Evolutionary conservation across 805 yeast genomes (phyloP).

Genomic region (Metschnikowia gelsemii): DNA sequence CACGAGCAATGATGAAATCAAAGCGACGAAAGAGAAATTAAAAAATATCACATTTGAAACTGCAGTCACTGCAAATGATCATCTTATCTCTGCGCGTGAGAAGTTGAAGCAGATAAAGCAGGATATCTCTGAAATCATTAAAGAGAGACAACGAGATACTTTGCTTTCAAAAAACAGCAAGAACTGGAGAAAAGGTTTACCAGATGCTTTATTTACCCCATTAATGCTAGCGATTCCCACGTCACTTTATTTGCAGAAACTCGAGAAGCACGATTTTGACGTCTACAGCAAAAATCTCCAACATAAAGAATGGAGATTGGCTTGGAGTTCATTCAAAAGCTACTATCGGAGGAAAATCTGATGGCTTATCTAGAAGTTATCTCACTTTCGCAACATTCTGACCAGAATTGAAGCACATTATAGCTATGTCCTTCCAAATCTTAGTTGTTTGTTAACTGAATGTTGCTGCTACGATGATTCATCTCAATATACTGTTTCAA

Average conservation of each 20-base stretch:
- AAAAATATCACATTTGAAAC: constrained; percentile 65
- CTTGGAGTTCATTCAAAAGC: constrained; percentile 55
- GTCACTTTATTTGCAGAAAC: constrained; percentile 54
- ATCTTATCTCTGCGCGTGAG: constrained; percentile 64
- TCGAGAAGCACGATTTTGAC: constrained; percentile 68
- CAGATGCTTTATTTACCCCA: constrained; percentile 68
- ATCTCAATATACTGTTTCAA: no score
- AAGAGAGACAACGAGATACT: constrained; percentile 22
- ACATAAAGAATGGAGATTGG: constrained; percentile 62
- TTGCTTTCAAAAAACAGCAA: constrained; percentile 27
- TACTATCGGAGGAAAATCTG: constrained; percentile 42
- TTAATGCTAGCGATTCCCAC: constrained; percentile 68
- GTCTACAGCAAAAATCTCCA: constrained; percentile 44
- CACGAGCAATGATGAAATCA: constrained; percentile 23
- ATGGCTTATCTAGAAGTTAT: neutral
- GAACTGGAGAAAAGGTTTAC: constrained; percentile 47
- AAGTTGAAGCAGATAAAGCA: constrained; percentile 43
- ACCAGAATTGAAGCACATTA: no score
- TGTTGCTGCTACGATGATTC: no score
- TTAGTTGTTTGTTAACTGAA: no score
- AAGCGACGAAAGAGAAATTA: constrained; percentile 36
- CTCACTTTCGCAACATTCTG: no score
- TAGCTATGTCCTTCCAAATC: no score
- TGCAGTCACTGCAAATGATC: constrained; percentile 79
- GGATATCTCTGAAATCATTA: constrained; percentile 35